phyloP scores from a whole-genome alignment of 345 rosid species.

The Lepidium africanum region DNA sequence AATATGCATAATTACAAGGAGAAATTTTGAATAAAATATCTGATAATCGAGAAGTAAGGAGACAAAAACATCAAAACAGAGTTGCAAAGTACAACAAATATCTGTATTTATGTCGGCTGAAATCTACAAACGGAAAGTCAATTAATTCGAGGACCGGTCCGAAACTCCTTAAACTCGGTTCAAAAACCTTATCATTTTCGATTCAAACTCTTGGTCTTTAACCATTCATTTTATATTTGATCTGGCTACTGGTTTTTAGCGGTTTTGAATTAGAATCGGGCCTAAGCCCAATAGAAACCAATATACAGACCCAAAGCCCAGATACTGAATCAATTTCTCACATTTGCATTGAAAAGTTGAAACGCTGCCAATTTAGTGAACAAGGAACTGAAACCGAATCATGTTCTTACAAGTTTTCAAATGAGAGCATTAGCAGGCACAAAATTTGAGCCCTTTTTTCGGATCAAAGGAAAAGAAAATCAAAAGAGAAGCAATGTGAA shows the following conservation, averaged over 20 bases:
- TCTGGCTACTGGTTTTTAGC: background rate
- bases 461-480: background rate
- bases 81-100: background rate
- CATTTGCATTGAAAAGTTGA: background rate
- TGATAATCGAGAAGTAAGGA: background rate
- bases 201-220: background rate
- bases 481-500: background rate
- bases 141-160: background rate
- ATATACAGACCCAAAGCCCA: background rate
- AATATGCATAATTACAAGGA: background rate
- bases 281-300: background rate
- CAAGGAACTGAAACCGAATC: background rate
- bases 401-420: background rate
- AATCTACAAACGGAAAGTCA: background rate
- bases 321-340: background rate
- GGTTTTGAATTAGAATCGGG: background rate
- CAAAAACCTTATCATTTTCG: background rate
- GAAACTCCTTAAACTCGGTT: background rate
- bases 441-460: constrained; percentile 11
- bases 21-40: background rate
- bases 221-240: background rate
- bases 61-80: background rate
- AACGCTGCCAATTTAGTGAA: background rate
- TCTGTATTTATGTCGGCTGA: background rate
- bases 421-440: constrained; percentile 1